These are phyloP conservation scores for Penicillium bovifimosum DNA, from an alignment of 495 filamentous ascomycete species.

Conservation along the genomic window DNA sequence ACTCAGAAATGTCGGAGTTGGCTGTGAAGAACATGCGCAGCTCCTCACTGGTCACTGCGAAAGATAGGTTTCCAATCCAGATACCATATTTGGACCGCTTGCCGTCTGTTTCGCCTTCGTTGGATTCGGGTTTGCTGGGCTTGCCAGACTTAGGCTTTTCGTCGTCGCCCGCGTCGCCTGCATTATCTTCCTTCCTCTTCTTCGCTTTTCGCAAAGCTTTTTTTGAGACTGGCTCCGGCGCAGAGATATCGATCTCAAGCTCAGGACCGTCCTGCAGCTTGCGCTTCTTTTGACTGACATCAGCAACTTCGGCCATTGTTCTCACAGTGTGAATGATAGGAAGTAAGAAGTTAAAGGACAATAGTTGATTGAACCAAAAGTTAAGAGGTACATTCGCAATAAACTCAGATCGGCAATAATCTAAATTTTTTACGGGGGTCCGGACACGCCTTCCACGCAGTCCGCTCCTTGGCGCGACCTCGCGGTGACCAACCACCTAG, in stretches of 20 bases:
- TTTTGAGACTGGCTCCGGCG: conserved; percentile 90
- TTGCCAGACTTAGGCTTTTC: conserved; percentile 23
- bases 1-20: conserved; percentile 59
- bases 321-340: background rate
- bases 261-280: conserved; percentile 55
- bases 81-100: conserved; percentile 75
- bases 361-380: background rate
- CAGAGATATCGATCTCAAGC: conserved; percentile 80
- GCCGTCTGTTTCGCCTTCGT: conserved; percentile 29
- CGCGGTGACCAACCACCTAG: conserved; percentile 5
- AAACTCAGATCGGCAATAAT: conserved; percentile 7
- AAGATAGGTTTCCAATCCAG: conserved; percentile 94
- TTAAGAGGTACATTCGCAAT: background rate
- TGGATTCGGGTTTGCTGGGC: conserved; percentile 14
- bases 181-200: conserved; percentile 50
- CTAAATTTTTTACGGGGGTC: conserved; percentile 31
- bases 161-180: conserved; percentile 26
- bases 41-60: conserved; percentile 64
- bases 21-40: conserved; percentile 71
- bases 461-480: conserved; percentile 20
- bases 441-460: conserved; percentile 28
- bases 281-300: conserved; percentile 59
- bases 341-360: conserved; percentile 1
- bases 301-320: conserved; percentile 31
- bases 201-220: conserved; percentile 77